Percentiles rank a stretch among this genome's conserved stretches.
Conservation (phyloP, 202 grass and related monocot genomes). For the Saccharum hybrid region DNA sequence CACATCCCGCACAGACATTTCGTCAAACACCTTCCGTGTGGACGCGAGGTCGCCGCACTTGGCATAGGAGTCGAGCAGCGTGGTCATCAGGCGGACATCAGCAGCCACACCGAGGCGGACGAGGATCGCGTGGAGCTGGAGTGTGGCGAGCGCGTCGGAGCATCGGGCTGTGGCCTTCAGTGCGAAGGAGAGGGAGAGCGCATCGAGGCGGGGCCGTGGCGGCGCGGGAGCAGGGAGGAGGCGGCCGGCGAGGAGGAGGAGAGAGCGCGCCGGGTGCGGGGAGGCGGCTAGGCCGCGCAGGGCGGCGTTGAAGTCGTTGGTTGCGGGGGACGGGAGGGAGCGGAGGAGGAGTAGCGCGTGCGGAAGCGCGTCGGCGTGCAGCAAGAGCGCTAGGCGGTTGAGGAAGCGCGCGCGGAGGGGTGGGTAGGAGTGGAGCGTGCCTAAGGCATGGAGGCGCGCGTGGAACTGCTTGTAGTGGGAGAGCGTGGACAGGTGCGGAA, state of each 20-base stretch:
- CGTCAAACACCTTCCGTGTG: slow-evolving; percentile 64
- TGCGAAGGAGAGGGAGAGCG: slow-evolving; percentile 83
- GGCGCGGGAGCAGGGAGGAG: slow-evolving; percentile 46
- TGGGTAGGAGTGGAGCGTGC: slow-evolving; percentile 47
- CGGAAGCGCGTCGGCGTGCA: slow-evolving; percentile 55
- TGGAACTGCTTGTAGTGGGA: slow-evolving; percentile 71
- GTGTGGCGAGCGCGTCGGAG: slow-evolving; percentile 42
- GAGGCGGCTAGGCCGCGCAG: slow-evolving; percentile 72
- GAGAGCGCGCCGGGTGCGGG: slow-evolving; percentile 50
- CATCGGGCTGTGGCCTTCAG: slow-evolving; percentile 70
- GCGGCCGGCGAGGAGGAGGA: slow-evolving; percentile 65
- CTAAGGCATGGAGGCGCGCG: slow-evolving; percentile 67
- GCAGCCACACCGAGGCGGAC: slow-evolving; percentile 57
- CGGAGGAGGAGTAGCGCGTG: slow-evolving; percentile 67
- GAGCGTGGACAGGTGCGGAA: slow-evolving; percentile 53
- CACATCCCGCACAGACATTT: slow-evolving; percentile 63
- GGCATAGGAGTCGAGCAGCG: slow-evolving; percentile 67
- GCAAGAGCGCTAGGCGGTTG: slow-evolving; percentile 67
- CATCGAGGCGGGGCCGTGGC: slow-evolving; percentile 56
- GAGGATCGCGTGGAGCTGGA: slow-evolving; percentile 71
- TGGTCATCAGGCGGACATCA: slow-evolving; percentile 66
- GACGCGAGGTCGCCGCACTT: slow-evolving; percentile 48
- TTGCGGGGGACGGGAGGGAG: slow-evolving; percentile 53
- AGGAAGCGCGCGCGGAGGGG: slow-evolving; percentile 66
- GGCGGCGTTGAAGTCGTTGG: slow-evolving; percentile 79